A percentile compares a stretch with the other conserved stretches of the same genome.
phyloP scores from a whole-genome alignment of 2,329 filamentous ascomycete species.

The Microthyrium microscopicum region DNA sequence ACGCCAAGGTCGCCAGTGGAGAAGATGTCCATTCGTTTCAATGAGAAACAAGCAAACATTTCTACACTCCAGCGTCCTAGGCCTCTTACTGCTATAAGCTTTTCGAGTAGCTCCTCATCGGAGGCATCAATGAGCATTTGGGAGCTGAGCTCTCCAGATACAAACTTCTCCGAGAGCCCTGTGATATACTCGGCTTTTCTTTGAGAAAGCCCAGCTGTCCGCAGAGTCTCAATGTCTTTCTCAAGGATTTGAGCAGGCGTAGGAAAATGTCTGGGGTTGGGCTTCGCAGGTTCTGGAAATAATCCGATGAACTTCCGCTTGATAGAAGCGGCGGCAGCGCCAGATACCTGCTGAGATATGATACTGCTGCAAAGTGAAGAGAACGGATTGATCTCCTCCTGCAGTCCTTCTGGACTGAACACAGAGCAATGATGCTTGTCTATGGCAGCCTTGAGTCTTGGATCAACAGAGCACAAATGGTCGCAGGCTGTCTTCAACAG shows the following conservation, averaged over 20 bases:
- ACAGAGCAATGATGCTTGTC: slow-evolving; percentile 59
- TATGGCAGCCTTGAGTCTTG: slow-evolving; percentile 54
- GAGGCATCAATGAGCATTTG: slow-evolving; percentile 58
- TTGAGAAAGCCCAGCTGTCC: slow-evolving; percentile 76
- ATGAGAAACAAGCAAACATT: slow-evolving; percentile 94
- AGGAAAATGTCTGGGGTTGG: slow-evolving; percentile 41
- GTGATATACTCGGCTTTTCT: slow-evolving; percentile 91
- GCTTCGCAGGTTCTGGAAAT: slow-evolving; percentile 32
- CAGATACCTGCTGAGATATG: slow-evolving; percentile 91
- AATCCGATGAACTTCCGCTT: slow-evolving; percentile 67
- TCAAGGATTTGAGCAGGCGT: slow-evolving; percentile 55
- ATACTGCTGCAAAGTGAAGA: slow-evolving; percentile 69
- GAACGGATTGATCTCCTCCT: slow-evolving; percentile 78
- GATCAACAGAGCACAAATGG: slow-evolving; percentile 58
- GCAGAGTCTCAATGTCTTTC: slow-evolving; percentile 48
- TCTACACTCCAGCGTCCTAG: slow-evolving; percentile 84
- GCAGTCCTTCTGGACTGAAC: slow-evolving; percentile 69
- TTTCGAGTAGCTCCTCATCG: slow-evolving; percentile 74
- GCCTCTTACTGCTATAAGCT: slow-evolving; percentile 70
- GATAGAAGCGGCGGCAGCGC: slow-evolving; percentile 78
- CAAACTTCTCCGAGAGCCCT: slow-evolving; percentile 71
- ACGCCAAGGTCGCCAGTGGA: slow-evolving; percentile 83
- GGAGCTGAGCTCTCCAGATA: slow-evolving; percentile 55
- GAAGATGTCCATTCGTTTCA: slow-evolving; percentile 91
- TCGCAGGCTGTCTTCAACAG: slow-evolving; percentile 60